Conservation (phyloP, 768 basidiomycete genomes). For the Mycena vitilis region DNA sequence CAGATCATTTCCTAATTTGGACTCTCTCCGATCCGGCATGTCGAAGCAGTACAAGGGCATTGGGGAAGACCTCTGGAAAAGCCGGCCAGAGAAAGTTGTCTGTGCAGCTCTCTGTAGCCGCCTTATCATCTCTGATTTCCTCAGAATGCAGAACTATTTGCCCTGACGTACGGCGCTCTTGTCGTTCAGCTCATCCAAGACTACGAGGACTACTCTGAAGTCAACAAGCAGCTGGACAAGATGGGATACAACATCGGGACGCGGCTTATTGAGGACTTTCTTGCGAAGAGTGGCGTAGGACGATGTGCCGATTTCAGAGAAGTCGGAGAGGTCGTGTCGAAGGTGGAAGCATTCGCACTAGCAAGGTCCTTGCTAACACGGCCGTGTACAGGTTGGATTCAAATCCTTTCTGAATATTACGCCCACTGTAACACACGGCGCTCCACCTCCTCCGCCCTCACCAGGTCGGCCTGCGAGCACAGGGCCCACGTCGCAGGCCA, state of each 20-base stretch:
- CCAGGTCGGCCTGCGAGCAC: constrained; percentile 59
- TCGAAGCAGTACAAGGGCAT: constrained; percentile 85
- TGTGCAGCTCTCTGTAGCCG: constrained; percentile 42
- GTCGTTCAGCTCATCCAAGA: constrained; percentile 99
- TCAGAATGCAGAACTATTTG: constrained; percentile 97
- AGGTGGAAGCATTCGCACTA: constrained; percentile 62
- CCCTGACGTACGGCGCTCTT: constrained; percentile 95
- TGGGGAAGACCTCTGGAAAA: constrained; percentile 97
- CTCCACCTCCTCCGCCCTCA: constrained; percentile 60
- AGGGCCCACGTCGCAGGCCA: constrained; percentile 53
- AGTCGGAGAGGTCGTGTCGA: constrained; percentile 94
- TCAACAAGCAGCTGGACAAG: constrained; percentile 97
- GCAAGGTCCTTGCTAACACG: constrained; percentile 6
- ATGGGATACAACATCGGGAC: constrained; percentile 99
- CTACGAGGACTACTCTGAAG: constrained; percentile 96
- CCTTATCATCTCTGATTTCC: constrained; percentile 37
- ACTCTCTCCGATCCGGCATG: constrained; percentile 22
- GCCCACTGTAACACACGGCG: constrained; percentile 81
- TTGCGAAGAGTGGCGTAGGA: constrained; percentile 92
- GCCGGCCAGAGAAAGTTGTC: constrained; percentile 94
- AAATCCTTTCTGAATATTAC: constrained; percentile 96
- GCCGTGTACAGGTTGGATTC: constrained; percentile 84
- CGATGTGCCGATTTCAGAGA: constrained; percentile 94
- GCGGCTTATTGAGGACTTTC: constrained; percentile 95
- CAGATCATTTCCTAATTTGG: constrained; percentile 1